A percentile compares a stretch with the other conserved stretches of the same genome.
Conservation (phyloP, 495 filamentous ascomycete genomes). For the Venustampulla echinocandica region DNA sequence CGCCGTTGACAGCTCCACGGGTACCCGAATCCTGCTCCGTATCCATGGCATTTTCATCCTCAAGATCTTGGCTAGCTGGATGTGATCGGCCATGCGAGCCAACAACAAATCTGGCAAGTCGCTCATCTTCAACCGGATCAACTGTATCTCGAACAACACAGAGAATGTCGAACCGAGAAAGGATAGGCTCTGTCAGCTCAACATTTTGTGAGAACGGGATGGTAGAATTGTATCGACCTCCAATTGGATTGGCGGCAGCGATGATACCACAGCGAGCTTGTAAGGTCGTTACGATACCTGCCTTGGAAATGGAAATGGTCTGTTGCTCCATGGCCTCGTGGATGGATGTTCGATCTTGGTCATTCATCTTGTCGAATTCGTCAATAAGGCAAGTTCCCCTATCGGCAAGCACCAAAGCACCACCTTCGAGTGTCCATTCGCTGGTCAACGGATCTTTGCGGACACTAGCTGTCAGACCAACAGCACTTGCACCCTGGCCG, state of each 20-base stretch:
- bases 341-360: slow-evolving; percentile 94
- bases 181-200: slow-evolving; percentile 91
- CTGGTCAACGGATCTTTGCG: slow-evolving; percentile 90
- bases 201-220: slow-evolving; percentile 94
- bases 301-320: slow-evolving; percentile 99
- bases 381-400: slow-evolving; percentile 95
- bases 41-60: slow-evolving; percentile 42
- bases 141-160: slow-evolving; percentile 96
- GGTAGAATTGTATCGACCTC: slow-evolving; percentile 93
- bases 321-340: slow-evolving; percentile 99
- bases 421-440: slow-evolving; percentile 98
- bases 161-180: slow-evolving; percentile 98
- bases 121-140: slow-evolving; percentile 92
- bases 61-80: slow-evolving; percentile 48
- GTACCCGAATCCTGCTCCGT: slow-evolving; percentile 20
- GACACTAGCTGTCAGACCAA: slow-evolving; percentile 95
- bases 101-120: slow-evolving; percentile 90
- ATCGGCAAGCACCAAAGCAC: slow-evolving; percentile 91
- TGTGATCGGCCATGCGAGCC: slow-evolving; percentile 86
- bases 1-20: slow-evolving; percentile 31
- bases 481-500: slow-evolving; percentile 92
- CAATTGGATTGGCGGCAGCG: slow-evolving; percentile 93
- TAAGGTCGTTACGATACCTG: slow-evolving; percentile 94
- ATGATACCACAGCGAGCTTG: slow-evolving; percentile 98
- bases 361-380: slow-evolving; percentile 99